Evolutionary conservation across 2,329 filamentous ascomycete species (phyloP), one percentile per base, ranked within the genome.

Genomic region (Fusarium ramigenum): DNA sequence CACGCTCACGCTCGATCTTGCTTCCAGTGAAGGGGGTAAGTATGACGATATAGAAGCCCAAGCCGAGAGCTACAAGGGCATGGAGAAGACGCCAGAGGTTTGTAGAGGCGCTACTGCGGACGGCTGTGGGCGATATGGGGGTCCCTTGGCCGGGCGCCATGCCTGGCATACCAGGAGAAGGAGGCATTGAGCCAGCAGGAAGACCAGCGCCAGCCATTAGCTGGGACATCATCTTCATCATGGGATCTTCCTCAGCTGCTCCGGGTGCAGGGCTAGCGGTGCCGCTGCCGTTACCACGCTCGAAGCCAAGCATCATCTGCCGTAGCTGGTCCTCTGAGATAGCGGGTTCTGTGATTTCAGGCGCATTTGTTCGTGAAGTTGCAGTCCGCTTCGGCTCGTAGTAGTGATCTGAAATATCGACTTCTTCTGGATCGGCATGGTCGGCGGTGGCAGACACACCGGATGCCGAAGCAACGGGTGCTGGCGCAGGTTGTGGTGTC

Each of bases 381-480:
- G 70, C 77, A 12, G 77, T 70, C 15, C 83, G 82, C 30, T 84
- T 82, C 3, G 91, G 91, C 39, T 87, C 82, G 82, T 92, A 93
- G 82, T 87, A 91, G 82, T 93, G 92, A 72, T 92, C 83, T n/a
- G 92, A 93, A 75, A 96, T 94, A 80, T 95, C 93, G 72, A 94
- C 88, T 81, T 95, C 93, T 9, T 91, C 92, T 10, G 93, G 93
- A 77, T 93, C 92, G 63, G 86, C 89, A 76, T 87, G 83, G 34
- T 81, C 79, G 28, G 80, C 72, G 34, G 78, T 58, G 12, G 79
- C 46, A 43, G 77, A 44, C 82, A 79, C 74, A 43, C 80, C 71
- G 16, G 81, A 63, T 46, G 78, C 75, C 32, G 80, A 64, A 42
- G 77, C 75, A 70, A 83, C 81, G 32, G 81, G 75, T 32, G 81